Evolutionary conservation across 2,329 filamentous ascomycete genomes (phyloP).

Genomic region (Cryphonectria radicalis): DNA sequence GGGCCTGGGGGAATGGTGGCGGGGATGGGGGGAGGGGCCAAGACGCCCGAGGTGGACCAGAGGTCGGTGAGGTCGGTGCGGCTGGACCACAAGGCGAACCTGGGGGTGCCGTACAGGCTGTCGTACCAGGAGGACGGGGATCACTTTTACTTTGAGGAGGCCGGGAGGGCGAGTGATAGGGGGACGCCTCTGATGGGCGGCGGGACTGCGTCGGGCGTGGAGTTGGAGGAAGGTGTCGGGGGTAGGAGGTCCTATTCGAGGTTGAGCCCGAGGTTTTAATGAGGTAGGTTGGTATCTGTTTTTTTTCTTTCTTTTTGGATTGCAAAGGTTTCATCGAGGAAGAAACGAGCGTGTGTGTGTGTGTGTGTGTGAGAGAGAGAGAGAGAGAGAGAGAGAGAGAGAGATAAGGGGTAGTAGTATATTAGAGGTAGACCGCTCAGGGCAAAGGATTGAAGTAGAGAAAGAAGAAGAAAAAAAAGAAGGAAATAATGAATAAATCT

Average conservation of each 20-base stretch:
- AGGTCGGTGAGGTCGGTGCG: neutral
- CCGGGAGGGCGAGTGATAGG: constrained; percentile 30
- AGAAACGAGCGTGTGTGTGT: no score
- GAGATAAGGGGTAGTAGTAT: no score
- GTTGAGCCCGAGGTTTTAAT: neutral
- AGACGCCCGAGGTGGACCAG: constrained; percentile 22
- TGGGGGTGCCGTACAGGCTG: constrained; percentile 49
- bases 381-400: no score
- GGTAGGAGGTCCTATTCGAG: neutral
- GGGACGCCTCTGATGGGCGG: neutral
- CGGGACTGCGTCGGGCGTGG: neutral
- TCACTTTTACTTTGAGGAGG: constrained; percentile 50
- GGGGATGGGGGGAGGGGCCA: constrained; percentile 31
- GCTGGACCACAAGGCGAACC: constrained; percentile 35
- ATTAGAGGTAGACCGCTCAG: no score
- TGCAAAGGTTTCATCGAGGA: no score
- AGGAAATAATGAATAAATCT: neutral
- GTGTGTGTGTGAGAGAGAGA: no score
- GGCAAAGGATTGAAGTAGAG: no score
- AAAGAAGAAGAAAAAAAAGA: neutral
- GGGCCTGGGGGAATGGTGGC: constrained; percentile 42
- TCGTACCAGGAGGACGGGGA: constrained; percentile 43
- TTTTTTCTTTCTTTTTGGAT: no score
- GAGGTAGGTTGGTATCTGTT: neutral
- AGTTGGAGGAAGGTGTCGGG: constrained; percentile 3